Evolutionary conservation across 257 asterid species (phyloP).

Genomic region (Gardenia jasminoides): DNA sequence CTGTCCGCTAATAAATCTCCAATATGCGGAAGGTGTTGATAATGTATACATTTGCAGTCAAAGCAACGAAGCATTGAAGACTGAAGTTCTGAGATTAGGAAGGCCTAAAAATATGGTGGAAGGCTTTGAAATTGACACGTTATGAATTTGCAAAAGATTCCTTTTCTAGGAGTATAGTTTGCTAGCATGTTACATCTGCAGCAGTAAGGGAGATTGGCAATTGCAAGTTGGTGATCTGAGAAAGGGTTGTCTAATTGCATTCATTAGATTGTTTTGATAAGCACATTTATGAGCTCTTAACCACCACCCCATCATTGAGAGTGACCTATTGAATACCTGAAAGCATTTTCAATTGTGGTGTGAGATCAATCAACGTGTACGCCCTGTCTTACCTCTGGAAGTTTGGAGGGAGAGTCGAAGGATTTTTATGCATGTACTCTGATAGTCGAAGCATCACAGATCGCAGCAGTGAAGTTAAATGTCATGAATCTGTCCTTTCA

Average conservation of each 20-base stretch:
- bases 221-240: slow-evolving; percentile 75
- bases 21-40: slow-evolving; percentile 20
- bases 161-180: not conserved
- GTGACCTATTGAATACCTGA: slow-evolving; percentile 27
- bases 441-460: not conserved
- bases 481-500: not conserved
- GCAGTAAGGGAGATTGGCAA: not conserved
- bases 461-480: not conserved
- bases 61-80: slow-evolving; percentile 26
- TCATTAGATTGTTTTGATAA: slow-evolving; percentile 68
- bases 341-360: not conserved
- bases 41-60: slow-evolving; percentile 18
- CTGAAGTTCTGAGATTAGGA: slow-evolving; percentile 22
- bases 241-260: slow-evolving; percentile 42
- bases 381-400: not conserved
- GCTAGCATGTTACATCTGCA: not conserved
- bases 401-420: not conserved
- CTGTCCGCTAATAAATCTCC: slow-evolving; percentile 14
- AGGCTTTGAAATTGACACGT: slow-evolving; percentile 18
- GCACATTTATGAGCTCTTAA: slow-evolving; percentile 81
- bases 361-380: not conserved
- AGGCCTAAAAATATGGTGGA: slow-evolving; percentile 11
- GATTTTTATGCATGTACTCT: not conserved
- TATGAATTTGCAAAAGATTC: slow-evolving; percentile 23
- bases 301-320: slow-evolving; percentile 71